Base-by-base conservation (phyloP, 2,329 filamentous ascomycete genomes). In the Penicillium sp. region DNA sequence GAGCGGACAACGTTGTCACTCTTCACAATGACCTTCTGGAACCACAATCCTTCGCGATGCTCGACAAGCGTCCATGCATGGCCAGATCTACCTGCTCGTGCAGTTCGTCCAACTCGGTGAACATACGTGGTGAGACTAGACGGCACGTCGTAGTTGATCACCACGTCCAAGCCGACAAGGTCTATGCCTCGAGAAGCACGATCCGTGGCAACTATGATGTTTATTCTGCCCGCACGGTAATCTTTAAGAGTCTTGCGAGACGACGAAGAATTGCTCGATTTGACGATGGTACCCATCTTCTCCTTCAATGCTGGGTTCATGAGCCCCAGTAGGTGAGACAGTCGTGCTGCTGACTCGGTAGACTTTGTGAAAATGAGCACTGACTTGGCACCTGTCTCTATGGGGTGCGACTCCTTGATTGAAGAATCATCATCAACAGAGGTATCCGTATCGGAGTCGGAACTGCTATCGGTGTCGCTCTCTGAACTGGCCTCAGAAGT, bases 131-230 rank as follows among this genome's bases (percentile, higher is more conserved):
- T 88, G 33, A 91, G 77, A 66, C 87, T 92, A 4, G 85, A 82
- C 0, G 93, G 93, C 52, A 97, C 81, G 70, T 97, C 93, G 77
- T 97, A 97, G 75, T 96, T 97, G 73, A 97, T 79, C 47, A 97
- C 91, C 67, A 96, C 89, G 35, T 86, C 85, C 47, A 97, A 82
- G 47, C 83, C 81, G 0, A 85, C 83, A 12, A 96, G 80, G 71
- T 97, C 93, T 24, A 97, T 85, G 65, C 93, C 94, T 61, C 93
- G 89, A 2, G 91, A 90, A 1, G 94, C 90, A n/a, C 95, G 87
- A 69, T 97, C 93, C 0, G 94, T 96, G 0, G 92, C 91, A 47
- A 97, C 87, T 45, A 97, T 83, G 47, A 96, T 84, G 6, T 86
- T 85, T 24, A 89, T 73, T 58, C 83, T 83, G 57, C 81, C 81